Base-by-base conservation (phyloP, 495 filamentous ascomycete species). In the Margaritispora aquatica region DNA sequence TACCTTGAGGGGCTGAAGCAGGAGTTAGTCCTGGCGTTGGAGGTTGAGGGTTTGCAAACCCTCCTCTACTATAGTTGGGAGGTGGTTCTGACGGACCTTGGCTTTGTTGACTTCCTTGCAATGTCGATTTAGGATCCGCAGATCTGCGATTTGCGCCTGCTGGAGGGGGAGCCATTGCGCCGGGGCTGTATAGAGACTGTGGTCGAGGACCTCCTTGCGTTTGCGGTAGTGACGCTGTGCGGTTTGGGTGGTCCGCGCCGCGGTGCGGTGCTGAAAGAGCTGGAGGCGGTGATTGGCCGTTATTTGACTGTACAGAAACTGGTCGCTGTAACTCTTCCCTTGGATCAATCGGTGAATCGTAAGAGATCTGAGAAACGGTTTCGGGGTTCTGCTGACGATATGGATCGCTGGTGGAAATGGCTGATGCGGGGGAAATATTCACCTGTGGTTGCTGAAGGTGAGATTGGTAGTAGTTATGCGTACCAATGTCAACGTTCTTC, bases 341-440 rank as follows among this genome's bases (percentile, higher is more conserved):
- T 46, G 55, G 63, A 3, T 66, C 63, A 15, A 72, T 66, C 36
- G 77, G 74, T 49, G 81, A 82, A 54, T 87, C 84, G 71, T 79
- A 80, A 66, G 85, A 88, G 59, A 84, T 71, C 69, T 86, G 84
- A 38, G 81, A 77, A 58, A 83, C 58, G 50, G 79, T 72, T 63
- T 81, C 76, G 17, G 77, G 70, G 60, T 80, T 81, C 19, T 70
- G 66, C 58, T 71, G 76, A 56, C 75, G 73, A 51, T 54, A 54
- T 9, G 73, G 70, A 34, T 63, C 64, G 56, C 75, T 72, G 26
- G 68, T 63, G 46, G 63, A 57, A 62, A 62, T 54, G 26, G 55
- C 21, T 26, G 38, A 34, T 5, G 50, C 63, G 68, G 75, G 20
- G 51, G 62, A 70, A 71, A 75, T 51, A 51, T 58, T 63, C 56